Base-by-base conservation (phyloP, 148 eudicot genomes). In the Dysphania ambrosioides region DNA sequence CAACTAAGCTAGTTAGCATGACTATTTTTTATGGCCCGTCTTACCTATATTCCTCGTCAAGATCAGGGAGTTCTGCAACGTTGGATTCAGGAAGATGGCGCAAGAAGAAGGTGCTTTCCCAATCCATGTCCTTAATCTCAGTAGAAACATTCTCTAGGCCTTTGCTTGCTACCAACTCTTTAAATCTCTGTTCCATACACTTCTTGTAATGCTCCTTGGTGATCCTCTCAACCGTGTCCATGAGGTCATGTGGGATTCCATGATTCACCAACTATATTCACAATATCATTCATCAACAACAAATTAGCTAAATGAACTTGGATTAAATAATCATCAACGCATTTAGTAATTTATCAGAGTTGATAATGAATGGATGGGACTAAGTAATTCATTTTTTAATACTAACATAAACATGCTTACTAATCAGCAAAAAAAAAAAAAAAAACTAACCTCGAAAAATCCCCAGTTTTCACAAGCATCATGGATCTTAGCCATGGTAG, bases 381-480 rank as follows among this genome's bases (percentile, higher is more conserved):
- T n/a, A n/a, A n/a, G n/a, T n/a, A n/a, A n/a, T n/a, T n/a, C n/a
- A n/a, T n/a, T n/a, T n/a, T n/a, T n/a, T n/a, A n/a, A n/a, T n/a
- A n/a, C n/a, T n/a, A n/a, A n/a, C n/a, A n/a, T n/a, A n/a, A n/a
- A n/a, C n/a, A n/a, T n/a, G n/a, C n/a, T n/a, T n/a, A n/a, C n/a
- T n/a, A n/a, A n/a, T 16, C 6, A 12, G 0, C 9, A 16, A 38
- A 6, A 6, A 1, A 27, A 75, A 13, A 1, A 9, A 58, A 4
- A 56, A 26, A 40, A 58, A 36, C 0, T 77, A 68, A 88, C 95
- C 91, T 90, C 90, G 78, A 90, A 90, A 82, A 90, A 90, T 29
- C 95, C 94, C 94, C 94, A 88, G 29, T 88, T 90, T 79, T 85
- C 86, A 72, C 94, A 90, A 72, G 94, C 94, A 82, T 90, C 88